Evolutionary conservation across 2,329 filamentous ascomycete genomes (phyloP), one percentile per base, ranked within the genome.

Genomic region (Hansfordia pulvinata): DNA sequence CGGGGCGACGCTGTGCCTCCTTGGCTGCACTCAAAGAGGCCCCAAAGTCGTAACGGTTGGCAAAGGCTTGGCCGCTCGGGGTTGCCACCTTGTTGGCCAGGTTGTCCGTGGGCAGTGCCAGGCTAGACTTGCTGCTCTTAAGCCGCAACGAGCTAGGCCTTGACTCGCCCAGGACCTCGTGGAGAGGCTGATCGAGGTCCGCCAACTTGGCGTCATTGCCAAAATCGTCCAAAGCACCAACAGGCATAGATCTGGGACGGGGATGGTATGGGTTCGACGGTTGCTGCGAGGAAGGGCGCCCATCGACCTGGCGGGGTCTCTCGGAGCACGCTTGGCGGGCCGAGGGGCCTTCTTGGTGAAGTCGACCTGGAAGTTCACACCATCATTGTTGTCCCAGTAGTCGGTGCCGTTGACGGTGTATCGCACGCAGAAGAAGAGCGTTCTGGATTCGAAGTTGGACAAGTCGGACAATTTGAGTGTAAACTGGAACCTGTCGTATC

Each of bases 41-140:
- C 34, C 81, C 77, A 50, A 98, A 96, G 56, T 96, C 88, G 50
- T 98, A 98, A 28, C 90, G 79, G 52, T 86, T 86, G 24, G 84
- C 81, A 50, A 96, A 94, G 11, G 77, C 80, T 41, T 81, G 75
- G 15, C 74, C 72, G 36, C 68, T 73, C 1, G 69, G 67, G 2
- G 67, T 54, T 1, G 64, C 49, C 14, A 71, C 46, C 18, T 60
- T 49, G 43, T 60, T 52, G 40, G 66, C 44, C 12, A 75, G 45
- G 38, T 66, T 71, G 36, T 81, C 73, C 28, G 68, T 71, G 14
- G 78, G 66, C 29, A 81, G 50, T 38, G 68, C 75, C 23, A 63
- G 48, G 17, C 63, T 57, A 10, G 82, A 79, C 46, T 73, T 71
- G 31, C 70, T 67, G 20, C 63, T 65, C 60, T 84, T 85, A 30